phyloP scores from a whole-genome alignment of 306 rosid species.

The Vigna hirtella region DNA sequence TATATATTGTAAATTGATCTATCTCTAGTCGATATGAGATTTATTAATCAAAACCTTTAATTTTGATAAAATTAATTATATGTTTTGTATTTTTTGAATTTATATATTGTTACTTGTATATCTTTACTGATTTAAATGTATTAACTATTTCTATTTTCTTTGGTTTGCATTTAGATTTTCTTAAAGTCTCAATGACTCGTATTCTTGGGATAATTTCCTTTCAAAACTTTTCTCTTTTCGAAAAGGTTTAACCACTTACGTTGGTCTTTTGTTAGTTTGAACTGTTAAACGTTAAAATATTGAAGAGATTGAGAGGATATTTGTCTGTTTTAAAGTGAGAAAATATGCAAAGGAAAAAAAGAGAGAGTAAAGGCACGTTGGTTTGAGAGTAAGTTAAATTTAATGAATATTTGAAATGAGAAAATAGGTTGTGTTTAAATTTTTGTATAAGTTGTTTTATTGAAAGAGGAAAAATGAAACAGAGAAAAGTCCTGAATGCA shows the following conservation, averaged over 20 bases:
- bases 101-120: neutral
- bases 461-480: neutral
- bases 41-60: neutral
- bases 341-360: neutral
- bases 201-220: neutral
- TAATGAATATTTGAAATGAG: neutral
- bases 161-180: neutral
- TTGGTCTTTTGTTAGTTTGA: neutral
- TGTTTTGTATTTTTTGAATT: neutral
- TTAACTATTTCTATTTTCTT: neutral
- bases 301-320: too few species aligned
- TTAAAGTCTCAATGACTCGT: neutral
- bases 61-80: too few species aligned
- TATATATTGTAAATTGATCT: too few species aligned
- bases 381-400: neutral
- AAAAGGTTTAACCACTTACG: neutral
- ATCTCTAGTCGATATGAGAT: too few species aligned
- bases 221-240: neutral
- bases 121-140: neutral
- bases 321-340: too few species aligned
- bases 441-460: neutral
- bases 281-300: too few species aligned
- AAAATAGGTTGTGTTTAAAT: neutral
- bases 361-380: neutral
- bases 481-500: constrained; percentile 14